Evolutionary conservation across 2,329 filamentous ascomycete genomes (phyloP).

Genomic region (Xylaria sp.): DNA sequence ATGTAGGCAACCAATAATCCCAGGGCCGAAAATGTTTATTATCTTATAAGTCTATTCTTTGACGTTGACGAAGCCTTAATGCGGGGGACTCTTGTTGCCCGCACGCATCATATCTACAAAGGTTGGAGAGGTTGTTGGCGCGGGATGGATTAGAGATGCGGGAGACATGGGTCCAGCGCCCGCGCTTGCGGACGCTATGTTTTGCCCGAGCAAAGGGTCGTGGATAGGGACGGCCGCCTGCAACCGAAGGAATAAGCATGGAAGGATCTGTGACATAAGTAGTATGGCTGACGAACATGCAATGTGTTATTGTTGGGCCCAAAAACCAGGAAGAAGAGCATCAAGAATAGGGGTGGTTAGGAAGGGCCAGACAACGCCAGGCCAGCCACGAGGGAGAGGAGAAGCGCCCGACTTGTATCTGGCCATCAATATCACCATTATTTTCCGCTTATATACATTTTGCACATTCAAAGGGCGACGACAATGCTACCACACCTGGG

Average conservation of each 20-base stretch:
- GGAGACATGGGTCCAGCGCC: slow-evolving; percentile 3
- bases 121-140: neutral
- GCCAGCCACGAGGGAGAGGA: slow-evolving; percentile 1
- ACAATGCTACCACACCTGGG: slow-evolving; percentile 29
- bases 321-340: neutral
- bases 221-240: neutral
- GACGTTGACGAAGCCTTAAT: neutral
- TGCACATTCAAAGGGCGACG: slow-evolving; percentile 10
- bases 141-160: neutral
- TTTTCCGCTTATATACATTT: neutral
- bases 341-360: neutral
- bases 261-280: slow-evolving; percentile 6
- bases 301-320: neutral
- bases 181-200: neutral
- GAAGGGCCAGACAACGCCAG: neutral
- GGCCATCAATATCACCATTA: too few relatives aligned
- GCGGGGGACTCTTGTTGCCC: neutral
- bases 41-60: neutral
- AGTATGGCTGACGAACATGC: neutral
- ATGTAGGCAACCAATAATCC: neutral
- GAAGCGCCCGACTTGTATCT: neutral
- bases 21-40: neutral
- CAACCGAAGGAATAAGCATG: slow-evolving; percentile 8
- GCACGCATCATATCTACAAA: neutral
- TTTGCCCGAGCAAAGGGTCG: neutral